Conservation (phyloP, 495 filamentous ascomycete species). For the Aspergillus ostianus region DNA sequence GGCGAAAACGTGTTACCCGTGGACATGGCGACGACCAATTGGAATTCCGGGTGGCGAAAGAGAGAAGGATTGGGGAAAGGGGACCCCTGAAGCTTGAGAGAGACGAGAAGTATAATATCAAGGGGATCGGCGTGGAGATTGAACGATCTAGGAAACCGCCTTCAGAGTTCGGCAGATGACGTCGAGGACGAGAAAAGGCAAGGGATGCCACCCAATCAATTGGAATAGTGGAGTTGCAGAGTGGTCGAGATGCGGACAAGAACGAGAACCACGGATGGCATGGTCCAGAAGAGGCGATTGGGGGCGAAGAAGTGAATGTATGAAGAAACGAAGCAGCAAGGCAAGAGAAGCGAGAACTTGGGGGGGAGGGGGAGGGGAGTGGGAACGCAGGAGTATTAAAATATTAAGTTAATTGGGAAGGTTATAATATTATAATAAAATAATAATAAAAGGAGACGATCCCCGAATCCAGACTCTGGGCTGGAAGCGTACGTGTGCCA, state of each 20-base stretch:
- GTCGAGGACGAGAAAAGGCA: constrained; percentile 14
- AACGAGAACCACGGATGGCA: constrained; percentile 25
- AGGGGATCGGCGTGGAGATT: not conserved
- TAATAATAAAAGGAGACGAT: not conserved
- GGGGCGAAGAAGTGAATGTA: not conserved
- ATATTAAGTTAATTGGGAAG: not conserved
- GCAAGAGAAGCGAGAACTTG: not conserved
- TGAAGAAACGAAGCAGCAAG: not conserved
- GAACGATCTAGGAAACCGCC: no score
- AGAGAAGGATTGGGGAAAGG: no score
- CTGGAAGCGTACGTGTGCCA: not conserved
- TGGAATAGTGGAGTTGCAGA: constrained; percentile 2
- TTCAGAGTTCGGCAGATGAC: constrained; percentile 10
- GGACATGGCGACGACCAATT: constrained; percentile 24
- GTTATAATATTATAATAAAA: not conserved
- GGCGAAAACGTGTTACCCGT: constrained; percentile 36
- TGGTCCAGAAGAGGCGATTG: constrained; percentile 16
- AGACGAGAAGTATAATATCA: not conserved
- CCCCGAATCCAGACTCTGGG: not conserved
- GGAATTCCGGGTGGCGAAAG: not conserved
- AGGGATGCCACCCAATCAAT: constrained; percentile 14
- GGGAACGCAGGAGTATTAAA: not conserved
- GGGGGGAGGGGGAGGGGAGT: not conserved
- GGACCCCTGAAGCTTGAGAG: not conserved
- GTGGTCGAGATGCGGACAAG: not conserved